Evolutionary conservation across 176 grass and related monocot species (phyloP).

Genomic region (Elaeis guineensis): DNA sequence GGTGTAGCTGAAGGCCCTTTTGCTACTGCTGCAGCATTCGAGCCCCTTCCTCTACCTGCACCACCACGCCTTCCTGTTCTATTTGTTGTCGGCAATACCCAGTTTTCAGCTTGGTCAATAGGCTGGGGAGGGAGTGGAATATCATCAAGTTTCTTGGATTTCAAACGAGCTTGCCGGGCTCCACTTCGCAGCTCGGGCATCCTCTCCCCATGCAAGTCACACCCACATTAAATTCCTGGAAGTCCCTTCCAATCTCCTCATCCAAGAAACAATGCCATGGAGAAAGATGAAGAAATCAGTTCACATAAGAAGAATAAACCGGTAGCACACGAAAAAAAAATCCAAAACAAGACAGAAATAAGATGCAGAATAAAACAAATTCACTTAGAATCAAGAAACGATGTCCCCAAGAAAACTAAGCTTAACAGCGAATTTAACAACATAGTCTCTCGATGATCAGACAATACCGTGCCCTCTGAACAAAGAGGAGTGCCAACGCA

Average conservation of each 20-base stretch:
- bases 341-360: background rate
- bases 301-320: slow-evolving; percentile 11
- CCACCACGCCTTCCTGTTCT: slow-evolving; percentile 46
- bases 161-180: slow-evolving; percentile 59
- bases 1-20: slow-evolving; percentile 26
- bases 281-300: slow-evolving; percentile 7
- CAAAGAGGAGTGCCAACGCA: no score
- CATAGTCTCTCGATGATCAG: no score
- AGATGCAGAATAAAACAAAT: background rate
- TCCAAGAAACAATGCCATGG: slow-evolving; percentile 5
- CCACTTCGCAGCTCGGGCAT: slow-evolving; percentile 89
- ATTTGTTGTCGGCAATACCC: slow-evolving; percentile 27
- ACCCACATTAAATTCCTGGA: slow-evolving; percentile 21
- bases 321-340: slow-evolving; percentile 12
- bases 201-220: slow-evolving; percentile 81
- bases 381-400: background rate
- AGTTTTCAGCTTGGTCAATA: slow-evolving; percentile 27
- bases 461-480: no score
- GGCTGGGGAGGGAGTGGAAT: slow-evolving; percentile 10
- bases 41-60: slow-evolving; percentile 40
- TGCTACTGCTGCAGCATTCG: slow-evolving; percentile 33
- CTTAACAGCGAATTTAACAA: no score
- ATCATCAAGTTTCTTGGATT: slow-evolving; percentile 46
- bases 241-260: slow-evolving; percentile 47
- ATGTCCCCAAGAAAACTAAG: no score